Conservation (phyloP, 495 filamentous ascomycete species). For the Copromyces sp. region DNA sequence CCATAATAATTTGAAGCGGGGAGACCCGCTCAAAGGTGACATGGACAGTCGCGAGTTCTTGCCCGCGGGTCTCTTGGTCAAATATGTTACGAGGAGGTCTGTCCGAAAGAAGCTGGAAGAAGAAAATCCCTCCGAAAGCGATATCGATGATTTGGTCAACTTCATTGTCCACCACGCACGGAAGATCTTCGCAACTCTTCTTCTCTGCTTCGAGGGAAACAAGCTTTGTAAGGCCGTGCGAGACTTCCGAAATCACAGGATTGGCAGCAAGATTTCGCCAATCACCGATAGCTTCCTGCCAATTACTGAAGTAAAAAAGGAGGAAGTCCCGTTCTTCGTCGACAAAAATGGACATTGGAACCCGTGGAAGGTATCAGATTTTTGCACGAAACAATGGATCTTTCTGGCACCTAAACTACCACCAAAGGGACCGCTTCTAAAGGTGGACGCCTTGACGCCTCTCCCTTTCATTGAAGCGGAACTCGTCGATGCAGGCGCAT, state of each 20-base stretch:
- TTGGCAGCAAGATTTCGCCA: not conserved
- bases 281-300: too few species aligned
- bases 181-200: constrained; percentile 1
- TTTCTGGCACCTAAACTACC: not conserved
- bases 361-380: not conserved
- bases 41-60: too few species aligned
- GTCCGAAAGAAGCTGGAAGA: not conserved
- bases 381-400: not conserved
- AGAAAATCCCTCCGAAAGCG: not conserved
- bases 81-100: not conserved
- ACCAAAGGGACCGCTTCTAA: not conserved
- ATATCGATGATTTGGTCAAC: not conserved
- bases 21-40: not conserved
- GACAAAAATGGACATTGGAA: not conserved
- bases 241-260: not conserved
- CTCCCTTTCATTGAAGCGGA: not conserved
- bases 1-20: too few species aligned
- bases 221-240: not conserved
- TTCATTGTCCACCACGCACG: constrained; percentile 1
- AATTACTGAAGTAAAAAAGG: not conserved
- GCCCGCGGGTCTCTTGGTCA: constrained; percentile 1
- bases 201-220: not conserved
- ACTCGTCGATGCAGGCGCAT: not conserved
- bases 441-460: not conserved
- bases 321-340: not conserved